Conservation (phyloP, 306 rosid genomes). For the Castanea sativa region DNA sequence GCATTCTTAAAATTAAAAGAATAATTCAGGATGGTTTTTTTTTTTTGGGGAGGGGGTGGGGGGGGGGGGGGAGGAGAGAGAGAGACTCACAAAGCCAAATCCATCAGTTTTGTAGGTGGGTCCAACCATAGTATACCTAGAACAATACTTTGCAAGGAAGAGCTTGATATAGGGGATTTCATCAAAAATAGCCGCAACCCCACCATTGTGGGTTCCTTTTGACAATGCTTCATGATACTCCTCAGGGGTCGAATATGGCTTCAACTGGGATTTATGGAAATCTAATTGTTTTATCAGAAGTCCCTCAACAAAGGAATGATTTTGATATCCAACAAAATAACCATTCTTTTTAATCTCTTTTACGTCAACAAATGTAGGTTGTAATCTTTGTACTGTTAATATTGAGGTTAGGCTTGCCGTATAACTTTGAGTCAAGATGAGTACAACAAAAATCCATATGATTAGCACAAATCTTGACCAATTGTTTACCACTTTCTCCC, state of each 20-base stretch:
- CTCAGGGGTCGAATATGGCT: neutral
- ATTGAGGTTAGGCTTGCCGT: no score
- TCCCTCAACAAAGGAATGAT: conserved; percentile 15
- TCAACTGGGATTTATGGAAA: conserved; percentile 21
- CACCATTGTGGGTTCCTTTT: no score
- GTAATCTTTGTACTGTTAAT: no score
- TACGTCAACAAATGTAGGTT: no score
- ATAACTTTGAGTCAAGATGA: neutral
- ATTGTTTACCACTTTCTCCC: conserved; percentile 26
- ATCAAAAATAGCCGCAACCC: no score
- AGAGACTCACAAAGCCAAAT: conserved; percentile 45
- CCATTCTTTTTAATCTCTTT: conserved; percentile 21
- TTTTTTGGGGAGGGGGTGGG: no score
- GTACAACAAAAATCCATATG: conserved; percentile 44
- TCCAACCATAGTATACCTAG: conserved; percentile 33
- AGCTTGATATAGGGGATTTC: no score
- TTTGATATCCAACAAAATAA: conserved; percentile 30
- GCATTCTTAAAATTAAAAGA: no score
- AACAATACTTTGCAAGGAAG: no score
- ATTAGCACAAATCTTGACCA: conserved; percentile 39
- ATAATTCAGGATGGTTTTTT: no score
- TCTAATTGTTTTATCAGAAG: conserved; percentile 19
- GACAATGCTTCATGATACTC: no score
- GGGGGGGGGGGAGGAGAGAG: no score
- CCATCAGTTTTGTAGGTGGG: conserved; percentile 48